Percentiles rank a stretch among this genome's conserved stretches.
These are phyloP conservation scores for Sporisorium reilianum DNA, from an alignment of 1,284 basidiomycete species.

Conservation along the genomic window DNA sequence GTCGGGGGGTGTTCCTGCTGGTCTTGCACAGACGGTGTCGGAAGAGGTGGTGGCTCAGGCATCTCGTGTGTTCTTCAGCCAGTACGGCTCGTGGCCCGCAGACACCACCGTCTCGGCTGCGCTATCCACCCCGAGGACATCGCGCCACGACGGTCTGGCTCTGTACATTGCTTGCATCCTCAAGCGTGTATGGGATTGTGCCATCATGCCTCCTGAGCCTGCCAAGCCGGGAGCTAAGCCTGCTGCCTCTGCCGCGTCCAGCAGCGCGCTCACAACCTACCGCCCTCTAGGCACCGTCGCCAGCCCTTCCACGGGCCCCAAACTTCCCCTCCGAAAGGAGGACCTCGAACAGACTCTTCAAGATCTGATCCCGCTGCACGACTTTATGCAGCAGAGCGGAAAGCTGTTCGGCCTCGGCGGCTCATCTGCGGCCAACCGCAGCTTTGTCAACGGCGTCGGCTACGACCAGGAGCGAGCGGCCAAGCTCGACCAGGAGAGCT, in stretches of 20 bases:
- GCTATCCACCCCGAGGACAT: constrained; percentile 48
- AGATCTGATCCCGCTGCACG: constrained; percentile 55
- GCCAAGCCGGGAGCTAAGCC: constrained; percentile 41
- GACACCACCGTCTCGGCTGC: constrained; percentile 56
- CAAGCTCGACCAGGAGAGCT: constrained; percentile 81
- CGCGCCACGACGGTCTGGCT: constrained; percentile 86
- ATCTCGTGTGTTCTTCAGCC: constrained; percentile 63
- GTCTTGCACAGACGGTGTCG: constrained; percentile 43
- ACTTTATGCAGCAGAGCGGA: constrained; percentile 62
- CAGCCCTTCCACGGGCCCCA: constrained; percentile 6
- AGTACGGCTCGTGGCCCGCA: constrained; percentile 60
- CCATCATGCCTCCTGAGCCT: constrained; percentile 66
- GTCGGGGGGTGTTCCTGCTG: constrained; percentile 20
- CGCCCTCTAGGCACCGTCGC: constrained; percentile 20
- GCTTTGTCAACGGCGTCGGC: constrained; percentile 36
- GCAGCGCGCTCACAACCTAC: constrained; percentile 28
- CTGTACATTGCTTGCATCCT: constrained; percentile 87
- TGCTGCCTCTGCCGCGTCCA: constrained; percentile 7
- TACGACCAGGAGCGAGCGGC: constrained; percentile 50
- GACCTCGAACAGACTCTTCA: constrained; percentile 56
- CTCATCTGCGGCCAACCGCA: constrained; percentile 42
- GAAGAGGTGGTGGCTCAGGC: constrained; percentile 64
- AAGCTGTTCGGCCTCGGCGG: constrained; percentile 62
- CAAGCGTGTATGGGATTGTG: constrained; percentile 86
- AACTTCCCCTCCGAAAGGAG: constrained; percentile 42